phyloP scores from a whole-genome alignment of 2,329 filamentous ascomycete species.

The Exophiala sideris region DNA sequence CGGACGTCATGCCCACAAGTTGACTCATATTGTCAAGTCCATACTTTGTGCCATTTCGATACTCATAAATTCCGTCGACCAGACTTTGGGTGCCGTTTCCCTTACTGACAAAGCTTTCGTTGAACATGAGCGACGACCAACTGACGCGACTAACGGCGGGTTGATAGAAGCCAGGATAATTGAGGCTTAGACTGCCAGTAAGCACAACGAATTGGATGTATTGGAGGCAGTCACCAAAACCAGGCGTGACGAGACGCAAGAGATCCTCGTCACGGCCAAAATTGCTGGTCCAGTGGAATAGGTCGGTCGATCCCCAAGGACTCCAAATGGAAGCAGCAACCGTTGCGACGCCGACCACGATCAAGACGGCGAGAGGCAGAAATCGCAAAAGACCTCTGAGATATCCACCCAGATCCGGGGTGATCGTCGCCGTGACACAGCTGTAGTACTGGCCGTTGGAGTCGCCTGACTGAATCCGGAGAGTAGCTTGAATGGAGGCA shows the following conservation, averaged over 20 bases:
- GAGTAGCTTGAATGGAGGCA: conserved; percentile 70
- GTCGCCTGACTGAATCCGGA: conserved; percentile 75
- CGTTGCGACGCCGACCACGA: conserved; percentile 78
- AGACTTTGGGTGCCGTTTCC: conserved; percentile 64
- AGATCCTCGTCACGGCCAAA: conserved; percentile 92
- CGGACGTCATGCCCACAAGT: conserved; percentile 72
- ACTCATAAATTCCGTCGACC: conserved; percentile 75
- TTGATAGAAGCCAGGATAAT: conserved; percentile 92
- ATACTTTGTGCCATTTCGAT: conserved; percentile 67
- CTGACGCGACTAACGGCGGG: conserved; percentile 81
- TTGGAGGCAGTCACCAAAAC: conserved; percentile 93
- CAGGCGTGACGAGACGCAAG: conserved; percentile 86
- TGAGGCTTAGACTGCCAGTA: conserved; percentile 79
- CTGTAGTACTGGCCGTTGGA: conserved; percentile 60
- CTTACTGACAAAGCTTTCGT: conserved; percentile 76
- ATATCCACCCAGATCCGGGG: conserved; percentile 71
- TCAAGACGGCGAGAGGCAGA: conserved; percentile 72
- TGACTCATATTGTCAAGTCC: conserved; percentile 78
- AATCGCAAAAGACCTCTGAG: conserved; percentile 69
- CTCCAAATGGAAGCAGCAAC: conserved; percentile 81
- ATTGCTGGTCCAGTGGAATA: conserved; percentile 97
- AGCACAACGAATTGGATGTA: conserved; percentile 92
- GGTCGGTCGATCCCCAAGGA: conserved; percentile 86
- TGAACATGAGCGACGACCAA: conserved; percentile 92
- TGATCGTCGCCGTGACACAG: conserved; percentile 78